Evolutionary conservation across 352 stramenopile genomes (phyloP), one percentile per base, ranked within the genome.

Genomic region (Pythium aphanidermatum): DNA sequence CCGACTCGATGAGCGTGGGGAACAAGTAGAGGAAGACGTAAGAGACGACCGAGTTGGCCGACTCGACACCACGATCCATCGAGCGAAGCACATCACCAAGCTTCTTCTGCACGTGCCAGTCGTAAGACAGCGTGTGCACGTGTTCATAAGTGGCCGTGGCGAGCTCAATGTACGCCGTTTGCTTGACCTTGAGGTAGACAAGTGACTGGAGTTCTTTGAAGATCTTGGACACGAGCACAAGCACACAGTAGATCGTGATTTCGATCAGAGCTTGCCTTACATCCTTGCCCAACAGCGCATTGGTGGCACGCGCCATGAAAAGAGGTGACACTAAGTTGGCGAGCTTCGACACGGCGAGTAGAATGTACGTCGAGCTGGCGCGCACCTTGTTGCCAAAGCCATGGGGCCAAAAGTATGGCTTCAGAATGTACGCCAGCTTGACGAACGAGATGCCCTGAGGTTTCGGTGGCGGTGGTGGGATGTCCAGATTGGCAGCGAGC

Each of bases 91-190:
- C 93, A 60, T 98, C 95, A 21, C 96, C 96, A 36, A 98, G 73
- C 59, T 98, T 98, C 70, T 99, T 99, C 39, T 86, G 87, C 25
- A 99, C 73, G 70, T 99, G 95, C 95, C 95, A 99, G 73, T 99
- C 92, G 38, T 99, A 90, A 57, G 84, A 97, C 6, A 99, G 74
- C 24, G 67, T 83, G 58, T 98, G 95, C 8, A 99, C 66, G 61
- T 99, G 96, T 31, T 88, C 78, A 74, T 99, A 99, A 32, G 91
- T 97, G 23, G 96, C 70, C 60, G 97, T 95, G 3, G 86, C 86
- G 12, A 99, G 70, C 64, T 99, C 93, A 56, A 98, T 96, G 77
- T 98, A 99, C 9, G 95, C 96, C 17, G 91, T 96, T 63, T 99
- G 96, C 63, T 97, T 98, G 34, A 99, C 96, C 46, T 87, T 87